Percentiles rank a stretch among this genome's conserved stretches.
These are phyloP conservation scores for Tanozyma kutaoensis DNA, from an alignment of 805 yeast genomes.

Conservation along the genomic window DNA sequence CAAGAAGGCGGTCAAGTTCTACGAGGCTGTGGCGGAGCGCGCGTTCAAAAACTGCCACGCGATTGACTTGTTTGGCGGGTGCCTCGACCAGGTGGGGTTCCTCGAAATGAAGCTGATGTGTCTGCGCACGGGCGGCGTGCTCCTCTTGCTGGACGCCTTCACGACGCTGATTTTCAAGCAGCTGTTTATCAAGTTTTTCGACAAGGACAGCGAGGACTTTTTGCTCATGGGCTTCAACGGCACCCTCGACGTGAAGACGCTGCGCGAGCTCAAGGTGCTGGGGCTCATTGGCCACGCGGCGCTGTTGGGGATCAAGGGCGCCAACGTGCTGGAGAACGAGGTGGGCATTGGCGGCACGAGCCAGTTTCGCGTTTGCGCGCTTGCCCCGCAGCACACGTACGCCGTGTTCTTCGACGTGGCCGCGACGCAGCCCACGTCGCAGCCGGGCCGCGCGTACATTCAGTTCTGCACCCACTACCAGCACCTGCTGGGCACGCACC, in stretches of 20 bases:
- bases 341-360: conserved; percentile 91
- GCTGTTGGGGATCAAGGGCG: conserved; percentile 51
- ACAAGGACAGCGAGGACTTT: conserved; percentile 77
- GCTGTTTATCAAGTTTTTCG: conserved; percentile 75
- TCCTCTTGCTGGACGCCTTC: conserved; percentile 83
- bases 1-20: conserved; percentile 76
- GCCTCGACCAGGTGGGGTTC: conserved; percentile 93
- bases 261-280: conserved; percentile 75
- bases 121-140: conserved; percentile 80
- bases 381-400: conserved; percentile 81
- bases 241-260: conserved; percentile 73
- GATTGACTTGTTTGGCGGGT: conserved; percentile 85
- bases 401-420: conserved; percentile 80
- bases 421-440: conserved; percentile 30
- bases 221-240: conserved; percentile 88
- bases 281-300: conserved; percentile 93
- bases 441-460: conserved; percentile 38
- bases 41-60: conserved; percentile 65
- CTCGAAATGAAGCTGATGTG: conserved; percentile 84
- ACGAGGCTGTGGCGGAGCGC: conserved; percentile 59
- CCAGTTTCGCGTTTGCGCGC: conserved; percentile 73
- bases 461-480: conserved; percentile 90
- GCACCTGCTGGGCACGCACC: conserved; percentile 85
- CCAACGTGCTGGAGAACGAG: conserved; percentile 81
- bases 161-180: conserved; percentile 91